phyloP scores from a whole-genome alignment of 2,329 filamentous ascomycete genomes.

The Ophiostoma perfectum region DNA sequence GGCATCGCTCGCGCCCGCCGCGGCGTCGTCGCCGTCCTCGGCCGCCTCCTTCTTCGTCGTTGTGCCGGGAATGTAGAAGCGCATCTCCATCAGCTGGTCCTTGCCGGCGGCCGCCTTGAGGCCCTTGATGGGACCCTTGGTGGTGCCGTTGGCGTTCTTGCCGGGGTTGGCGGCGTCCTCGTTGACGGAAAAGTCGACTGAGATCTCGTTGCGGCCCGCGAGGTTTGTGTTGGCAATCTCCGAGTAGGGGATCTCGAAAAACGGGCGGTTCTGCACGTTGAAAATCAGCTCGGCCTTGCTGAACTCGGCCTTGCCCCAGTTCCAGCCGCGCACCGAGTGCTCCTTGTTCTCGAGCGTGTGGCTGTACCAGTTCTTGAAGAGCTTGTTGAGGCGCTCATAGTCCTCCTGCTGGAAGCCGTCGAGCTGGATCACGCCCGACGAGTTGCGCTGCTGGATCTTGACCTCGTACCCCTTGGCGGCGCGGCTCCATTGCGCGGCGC shows the following conservation, averaged over 20 bases:
- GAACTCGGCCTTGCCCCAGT: slow-evolving; percentile 98
- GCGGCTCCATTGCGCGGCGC: slow-evolving; percentile 86
- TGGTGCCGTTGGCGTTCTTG: slow-evolving; percentile 38
- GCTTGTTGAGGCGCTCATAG: slow-evolving; percentile 80
- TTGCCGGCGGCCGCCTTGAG: slow-evolving; percentile 84
- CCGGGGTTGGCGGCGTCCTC: slow-evolving; percentile 70
- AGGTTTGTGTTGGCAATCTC: slow-evolving; percentile 98
- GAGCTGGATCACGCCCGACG: slow-evolving; percentile 80
- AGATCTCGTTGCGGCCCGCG: slow-evolving; percentile 95
- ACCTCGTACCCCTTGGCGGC: slow-evolving; percentile 89
- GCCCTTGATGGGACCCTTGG: slow-evolving; percentile 68
- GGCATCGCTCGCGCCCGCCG: slow-evolving; percentile 60
- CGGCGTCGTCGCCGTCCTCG: slow-evolving; percentile 60
- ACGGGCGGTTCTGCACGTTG: slow-evolving; percentile 92
- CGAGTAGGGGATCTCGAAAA: slow-evolving; percentile 94
- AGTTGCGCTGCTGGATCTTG: slow-evolving; percentile 80
- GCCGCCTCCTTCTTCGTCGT: slow-evolving; percentile 71
- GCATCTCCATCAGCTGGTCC: slow-evolving; percentile 96
- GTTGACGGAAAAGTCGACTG: slow-evolving; percentile 84
- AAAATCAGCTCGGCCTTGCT: slow-evolving; percentile 91
- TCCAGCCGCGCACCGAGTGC: slow-evolving; percentile 94
- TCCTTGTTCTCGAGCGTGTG: slow-evolving; percentile 87
- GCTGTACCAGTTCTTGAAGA: slow-evolving; percentile 98
- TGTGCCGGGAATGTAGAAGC: slow-evolving; percentile 94
- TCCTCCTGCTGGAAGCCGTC: slow-evolving; percentile 96